These are phyloP conservation scores for Phytopythium helicoides DNA, from an alignment of 352 stramenopile genomes.

Conservation along the genomic window DNA sequence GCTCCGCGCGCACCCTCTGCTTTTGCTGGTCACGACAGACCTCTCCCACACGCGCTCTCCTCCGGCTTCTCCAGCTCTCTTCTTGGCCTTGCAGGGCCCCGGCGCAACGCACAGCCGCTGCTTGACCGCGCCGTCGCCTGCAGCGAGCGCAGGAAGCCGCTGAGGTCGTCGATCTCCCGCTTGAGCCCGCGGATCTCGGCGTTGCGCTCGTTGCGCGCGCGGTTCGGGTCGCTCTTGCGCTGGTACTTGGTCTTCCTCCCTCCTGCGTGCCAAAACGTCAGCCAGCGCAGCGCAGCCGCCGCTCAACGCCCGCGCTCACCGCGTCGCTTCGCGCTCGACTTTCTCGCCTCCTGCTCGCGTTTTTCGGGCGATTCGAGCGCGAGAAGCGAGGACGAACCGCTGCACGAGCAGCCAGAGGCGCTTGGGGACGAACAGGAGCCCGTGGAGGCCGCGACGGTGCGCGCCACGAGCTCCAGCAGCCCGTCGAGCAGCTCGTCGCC, in stretches of 20 bases:
- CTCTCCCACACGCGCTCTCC: conserved; percentile 15
- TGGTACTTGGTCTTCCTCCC: too few species aligned
- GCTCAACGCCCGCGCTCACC: too few species aligned
- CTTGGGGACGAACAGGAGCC: background rate
- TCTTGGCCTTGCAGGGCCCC: too few species aligned
- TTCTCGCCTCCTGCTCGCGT: too few species aligned
- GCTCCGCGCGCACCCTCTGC: conserved; percentile 11
- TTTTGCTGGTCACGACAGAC: conserved; percentile 17
- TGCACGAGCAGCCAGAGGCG: too few species aligned
- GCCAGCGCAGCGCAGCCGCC: too few species aligned
- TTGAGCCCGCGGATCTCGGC: conserved; percentile 34
- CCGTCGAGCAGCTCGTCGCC: background rate
- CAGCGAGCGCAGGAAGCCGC: conserved; percentile 15
- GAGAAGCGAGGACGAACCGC: too few species aligned
- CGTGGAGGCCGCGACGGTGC: too few species aligned
- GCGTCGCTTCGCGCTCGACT: too few species aligned
- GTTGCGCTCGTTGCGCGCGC: conserved; percentile 22
- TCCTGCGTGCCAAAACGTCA: too few species aligned
- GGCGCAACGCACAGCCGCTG: background rate
- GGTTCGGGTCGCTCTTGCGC: conserved; percentile 19
- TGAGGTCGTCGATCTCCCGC: conserved; percentile 25
- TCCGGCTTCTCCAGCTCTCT: too few species aligned
- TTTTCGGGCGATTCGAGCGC: too few species aligned
- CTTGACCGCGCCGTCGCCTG: background rate
- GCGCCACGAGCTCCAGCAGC: background rate